A percentile compares a stretch with the other conserved stretches of the same genome.
These are phyloP conservation scores for Candida argentea DNA, from an alignment of 805 yeast species.

Conservation along the genomic window DNA sequence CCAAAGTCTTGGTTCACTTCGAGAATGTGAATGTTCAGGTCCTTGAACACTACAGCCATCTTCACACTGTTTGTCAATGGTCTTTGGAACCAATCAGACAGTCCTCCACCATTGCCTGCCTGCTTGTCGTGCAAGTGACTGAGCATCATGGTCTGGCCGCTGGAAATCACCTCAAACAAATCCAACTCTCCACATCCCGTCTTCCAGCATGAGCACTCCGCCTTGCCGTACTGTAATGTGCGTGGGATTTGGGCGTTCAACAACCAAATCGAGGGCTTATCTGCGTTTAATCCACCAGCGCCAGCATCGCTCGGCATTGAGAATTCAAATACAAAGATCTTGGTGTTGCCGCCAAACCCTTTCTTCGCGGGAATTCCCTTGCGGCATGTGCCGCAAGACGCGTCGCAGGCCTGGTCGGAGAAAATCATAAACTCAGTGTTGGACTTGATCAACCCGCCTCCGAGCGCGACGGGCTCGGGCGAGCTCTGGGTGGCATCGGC, in stretches of 20 bases:
- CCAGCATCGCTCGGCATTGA: conserved; percentile 70
- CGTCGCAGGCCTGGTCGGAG: conserved; percentile 44
- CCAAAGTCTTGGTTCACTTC: conserved; percentile 51
- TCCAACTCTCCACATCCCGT: conserved; percentile 98
- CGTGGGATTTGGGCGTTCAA: conserved; percentile 94
- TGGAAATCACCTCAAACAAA: conserved; percentile 74
- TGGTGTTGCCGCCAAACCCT: conserved; percentile 78
- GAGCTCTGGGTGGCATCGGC: conserved; percentile 72
- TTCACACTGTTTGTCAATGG: conserved; percentile 70
- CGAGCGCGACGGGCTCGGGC: conserved; percentile 54
- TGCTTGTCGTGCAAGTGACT: conserved; percentile 80
- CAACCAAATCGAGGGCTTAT: conserved; percentile 98
- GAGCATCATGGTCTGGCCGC: conserved; percentile 68
- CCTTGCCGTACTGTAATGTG: conserved; percentile 84
- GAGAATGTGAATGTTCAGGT: conserved; percentile 48
- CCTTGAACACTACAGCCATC: conserved; percentile 78
- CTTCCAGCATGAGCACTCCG: conserved; percentile 89
- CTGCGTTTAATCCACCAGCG: conserved; percentile 50
- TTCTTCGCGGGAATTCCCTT: conserved; percentile 74
- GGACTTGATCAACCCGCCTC: conserved; percentile 59
- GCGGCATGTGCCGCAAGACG: conserved; percentile 11
- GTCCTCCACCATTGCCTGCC: conserved; percentile 67
- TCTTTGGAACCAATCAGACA: conserved; percentile 80
- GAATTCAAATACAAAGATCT: conserved; percentile 90
- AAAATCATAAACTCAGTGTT: conserved; percentile 76